Conservation (phyloP, 1,284 basidiomycete genomes). For the Exobasidium cylindrosporum region DNA sequence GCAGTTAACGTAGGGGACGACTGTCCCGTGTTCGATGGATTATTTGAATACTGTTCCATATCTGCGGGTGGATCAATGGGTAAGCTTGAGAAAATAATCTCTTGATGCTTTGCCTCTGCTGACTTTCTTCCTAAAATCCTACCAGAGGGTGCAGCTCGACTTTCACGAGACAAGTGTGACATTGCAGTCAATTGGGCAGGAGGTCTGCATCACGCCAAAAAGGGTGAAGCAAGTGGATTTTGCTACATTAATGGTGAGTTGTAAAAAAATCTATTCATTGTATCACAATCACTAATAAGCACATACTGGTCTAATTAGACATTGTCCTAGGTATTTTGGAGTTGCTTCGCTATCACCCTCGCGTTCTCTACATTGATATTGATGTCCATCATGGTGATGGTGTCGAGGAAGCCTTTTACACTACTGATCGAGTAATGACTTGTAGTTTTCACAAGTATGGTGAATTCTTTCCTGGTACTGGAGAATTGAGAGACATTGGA, state of each 20-base stretch:
- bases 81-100: slow-evolving; percentile 55
- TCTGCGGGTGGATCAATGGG: slow-evolving; percentile 98
- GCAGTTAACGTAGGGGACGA: slow-evolving; percentile 84
- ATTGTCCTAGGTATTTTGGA: slow-evolving; percentile 97
- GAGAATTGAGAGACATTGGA: slow-evolving; percentile 88
- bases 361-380: slow-evolving; percentile 97
- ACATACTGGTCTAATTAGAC: slow-evolving; percentile 60
- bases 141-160: slow-evolving; percentile 87
- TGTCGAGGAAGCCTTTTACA: slow-evolving; percentile 98
- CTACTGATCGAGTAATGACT: slow-evolving; percentile 98
- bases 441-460: slow-evolving; percentile 98
- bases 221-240: slow-evolving; percentile 96
- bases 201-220: slow-evolving; percentile 95
- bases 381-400: slow-evolving; percentile 99
- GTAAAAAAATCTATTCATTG: not conserved
- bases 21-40: slow-evolving; percentile 94
- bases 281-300: not conserved
- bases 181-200: slow-evolving; percentile 99
- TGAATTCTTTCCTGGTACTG: slow-evolving; percentile 98
- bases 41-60: slow-evolving; percentile 98
- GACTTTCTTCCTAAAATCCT: not conserved
- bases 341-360: slow-evolving; percentile 83
- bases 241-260: slow-evolving; percentile 86
- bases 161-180: slow-evolving; percentile 95
- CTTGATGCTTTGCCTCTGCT: not conserved